phyloP scores from a whole-genome alignment of 768 basidiomycete species.

The Austroboletus eburneus region DNA sequence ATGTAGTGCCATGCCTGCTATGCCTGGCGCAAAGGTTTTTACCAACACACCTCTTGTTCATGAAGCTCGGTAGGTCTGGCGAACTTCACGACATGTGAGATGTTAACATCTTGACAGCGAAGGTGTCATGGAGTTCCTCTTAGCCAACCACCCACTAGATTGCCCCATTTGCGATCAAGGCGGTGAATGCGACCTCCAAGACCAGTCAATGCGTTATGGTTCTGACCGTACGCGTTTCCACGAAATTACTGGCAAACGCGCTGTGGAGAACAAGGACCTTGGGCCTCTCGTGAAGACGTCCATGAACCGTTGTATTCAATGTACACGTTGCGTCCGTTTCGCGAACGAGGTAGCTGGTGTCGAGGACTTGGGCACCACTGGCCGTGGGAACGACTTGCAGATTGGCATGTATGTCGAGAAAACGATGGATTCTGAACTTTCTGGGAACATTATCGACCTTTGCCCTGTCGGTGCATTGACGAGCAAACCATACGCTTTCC shows the following conservation, averaged over 20 bases:
- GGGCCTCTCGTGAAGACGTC: conserved; percentile 98
- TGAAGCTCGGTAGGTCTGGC: conserved; percentile 61
- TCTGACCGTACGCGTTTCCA: conserved; percentile 97
- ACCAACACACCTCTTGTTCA: conserved; percentile 91
- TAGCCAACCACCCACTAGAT: conserved; percentile 96
- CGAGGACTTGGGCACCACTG: conserved; percentile 94
- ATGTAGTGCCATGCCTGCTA: conserved; percentile 90
- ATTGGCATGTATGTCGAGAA: conserved; percentile 99
- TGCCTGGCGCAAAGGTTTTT: conserved; percentile 89
- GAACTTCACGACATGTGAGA: background rate
- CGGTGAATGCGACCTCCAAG: conserved; percentile 97
- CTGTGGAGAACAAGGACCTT: conserved; percentile 96
- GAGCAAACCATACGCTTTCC: conserved; percentile 97
- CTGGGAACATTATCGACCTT: conserved; percentile 94
- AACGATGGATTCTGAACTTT: conserved; percentile 95
- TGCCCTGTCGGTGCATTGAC: conserved; percentile 98
- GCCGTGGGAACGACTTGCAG: conserved; percentile 96
- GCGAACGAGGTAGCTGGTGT: conserved; percentile 99
- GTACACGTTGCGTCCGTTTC: conserved; percentile 97
- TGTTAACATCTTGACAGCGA: conserved; percentile 48
- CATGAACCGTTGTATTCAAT: conserved; percentile 99
- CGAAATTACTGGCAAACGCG: conserved; percentile 96
- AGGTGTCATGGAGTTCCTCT: conserved; percentile 98
- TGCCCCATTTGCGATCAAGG: conserved; percentile 99
- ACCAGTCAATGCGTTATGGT: conserved; percentile 99